Evolutionary conservation across 345 rosid genomes (phyloP), one percentile per base, ranked within the genome.

Genomic region (Citrus glauca): DNA sequence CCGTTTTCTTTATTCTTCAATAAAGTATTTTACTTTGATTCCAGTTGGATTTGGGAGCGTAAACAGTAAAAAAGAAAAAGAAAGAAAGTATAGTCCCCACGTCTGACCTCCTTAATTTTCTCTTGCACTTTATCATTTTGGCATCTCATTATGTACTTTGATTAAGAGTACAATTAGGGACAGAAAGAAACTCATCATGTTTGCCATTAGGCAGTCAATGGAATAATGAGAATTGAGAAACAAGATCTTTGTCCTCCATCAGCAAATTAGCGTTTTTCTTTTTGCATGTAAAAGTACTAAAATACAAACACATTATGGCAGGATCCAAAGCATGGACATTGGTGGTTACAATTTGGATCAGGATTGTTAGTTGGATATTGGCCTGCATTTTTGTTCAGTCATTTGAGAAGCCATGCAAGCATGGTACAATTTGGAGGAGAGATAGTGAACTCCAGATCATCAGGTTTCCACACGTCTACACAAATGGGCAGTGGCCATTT

Each of bases 401-500:
- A 94, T 78, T 76, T 96, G 48, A 89, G 97, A 78, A 90, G 85
- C 87, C 97, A 94, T 75, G 98, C 99, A 42, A 96, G 87, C 77
- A 94, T 96, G 99, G 87, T 96, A 28, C 99, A 96, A 77, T 96
- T 92, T 65, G 99, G 99, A 6, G 98, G 99, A 24, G 99, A 96
- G 78, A 84, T 90, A 32, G 98, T 96, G 22, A 96, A 96, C 85
- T 82, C 90, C 14, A 81, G 93, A 80, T 86, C 97, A 17, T 86
- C 92, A 22, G 97, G 93, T 7, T 91, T 77, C 57, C 99, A 96
- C 92, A 94, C 99, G 3, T 81, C 90, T 9, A 96, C 99, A 0
- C 94, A 96, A 69, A 96, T 96, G 99, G 99, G 99, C 5, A 96
- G 99, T 70, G 99, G 99, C 6, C 98, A 89, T 85, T 96, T 94